phyloP scores from a whole-genome alignment of 1,284 basidiomycete genomes.

The Agroathelia rolfsii region DNA sequence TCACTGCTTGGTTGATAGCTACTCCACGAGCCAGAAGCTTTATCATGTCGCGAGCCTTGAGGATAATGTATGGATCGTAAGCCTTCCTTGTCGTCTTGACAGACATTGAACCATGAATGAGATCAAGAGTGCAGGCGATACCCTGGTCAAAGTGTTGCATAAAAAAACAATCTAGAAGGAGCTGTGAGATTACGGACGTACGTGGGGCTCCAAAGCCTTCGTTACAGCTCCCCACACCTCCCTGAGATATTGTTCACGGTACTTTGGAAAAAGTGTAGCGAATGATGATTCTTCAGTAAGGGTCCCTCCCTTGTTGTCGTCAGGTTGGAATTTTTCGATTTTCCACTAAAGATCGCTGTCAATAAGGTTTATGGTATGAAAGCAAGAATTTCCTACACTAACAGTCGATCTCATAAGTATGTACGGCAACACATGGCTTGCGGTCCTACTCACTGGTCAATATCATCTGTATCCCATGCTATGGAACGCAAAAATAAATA shows the following conservation, averaged over 20 bases:
- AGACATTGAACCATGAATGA: constrained; percentile 96
- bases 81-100: constrained; percentile 96
- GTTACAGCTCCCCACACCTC: constrained; percentile 96
- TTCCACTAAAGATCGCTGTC: constrained; percentile 60
- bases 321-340: constrained; percentile 66
- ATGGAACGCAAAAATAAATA: constrained; percentile 9
- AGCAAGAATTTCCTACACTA: constrained; percentile 7
- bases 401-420: constrained; percentile 10
- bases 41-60: constrained; percentile 94
- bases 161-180: background rate
- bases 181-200: constrained; percentile 22
- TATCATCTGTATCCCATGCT: constrained; percentile 99
- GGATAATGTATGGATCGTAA: constrained; percentile 90
- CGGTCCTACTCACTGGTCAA: constrained; percentile 79
- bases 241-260: constrained; percentile 92
- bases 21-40: constrained; percentile 93
- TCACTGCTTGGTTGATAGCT: constrained; percentile 74
- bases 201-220: constrained; percentile 73
- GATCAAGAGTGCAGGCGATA: constrained; percentile 84
- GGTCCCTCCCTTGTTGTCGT: constrained; percentile 73
- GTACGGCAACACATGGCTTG: constrained; percentile 7
- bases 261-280: constrained; percentile 97
- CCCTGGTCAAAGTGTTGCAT: constrained; percentile 46
- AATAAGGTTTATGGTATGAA: background rate
- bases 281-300: constrained; percentile 96